A percentile compares a stretch with the other conserved stretches of the same genome.
phyloP scores from a whole-genome alignment of 306 rosid species.

The Vigna angularis region DNA sequence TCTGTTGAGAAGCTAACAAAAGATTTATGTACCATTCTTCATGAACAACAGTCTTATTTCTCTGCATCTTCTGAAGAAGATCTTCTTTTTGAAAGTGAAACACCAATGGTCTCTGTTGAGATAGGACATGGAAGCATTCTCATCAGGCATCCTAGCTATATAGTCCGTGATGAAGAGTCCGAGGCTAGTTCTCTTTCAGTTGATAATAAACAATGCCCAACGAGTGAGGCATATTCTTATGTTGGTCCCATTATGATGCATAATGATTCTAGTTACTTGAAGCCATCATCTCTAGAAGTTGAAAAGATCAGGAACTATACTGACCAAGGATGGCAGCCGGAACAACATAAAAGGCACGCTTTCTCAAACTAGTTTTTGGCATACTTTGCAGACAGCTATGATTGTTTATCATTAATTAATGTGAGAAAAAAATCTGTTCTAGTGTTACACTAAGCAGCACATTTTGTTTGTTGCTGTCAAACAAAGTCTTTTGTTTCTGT shows the following conservation, averaged over 20 bases:
- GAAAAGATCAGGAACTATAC: constrained; percentile 61
- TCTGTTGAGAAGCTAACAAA: constrained; percentile 93
- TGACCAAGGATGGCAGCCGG: constrained; percentile 66
- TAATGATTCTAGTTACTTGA: constrained; percentile 49
- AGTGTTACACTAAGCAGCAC: background rate
- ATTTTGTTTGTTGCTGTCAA: constrained; percentile 35
- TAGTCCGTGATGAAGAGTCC: constrained; percentile 92
- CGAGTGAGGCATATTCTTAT: constrained; percentile 73
- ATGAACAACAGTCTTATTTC: constrained; percentile 88
- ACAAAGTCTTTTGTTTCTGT: constrained; percentile 6
- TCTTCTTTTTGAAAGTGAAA: constrained; percentile 87
- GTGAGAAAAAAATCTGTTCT: background rate
- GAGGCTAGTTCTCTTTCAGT: constrained; percentile 96
- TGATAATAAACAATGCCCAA: constrained; percentile 68
- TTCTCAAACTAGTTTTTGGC: constrained; percentile 36
- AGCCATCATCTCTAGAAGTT: constrained; percentile 51
- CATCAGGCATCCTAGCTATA: constrained; percentile 89
- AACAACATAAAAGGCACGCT: constrained; percentile 68
- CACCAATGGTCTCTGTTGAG: constrained; percentile 98
- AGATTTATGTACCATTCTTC: constrained; percentile 90
- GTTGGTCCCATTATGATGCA: constrained; percentile 50
- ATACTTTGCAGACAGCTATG: constrained; percentile 17
- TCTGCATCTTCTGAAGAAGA: constrained; percentile 92
- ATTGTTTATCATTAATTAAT: constrained; percentile 29
- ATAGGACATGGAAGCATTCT: constrained; percentile 98